Conservation (phyloP, 306 rosid genomes). For the Calophaca sinica region DNA sequence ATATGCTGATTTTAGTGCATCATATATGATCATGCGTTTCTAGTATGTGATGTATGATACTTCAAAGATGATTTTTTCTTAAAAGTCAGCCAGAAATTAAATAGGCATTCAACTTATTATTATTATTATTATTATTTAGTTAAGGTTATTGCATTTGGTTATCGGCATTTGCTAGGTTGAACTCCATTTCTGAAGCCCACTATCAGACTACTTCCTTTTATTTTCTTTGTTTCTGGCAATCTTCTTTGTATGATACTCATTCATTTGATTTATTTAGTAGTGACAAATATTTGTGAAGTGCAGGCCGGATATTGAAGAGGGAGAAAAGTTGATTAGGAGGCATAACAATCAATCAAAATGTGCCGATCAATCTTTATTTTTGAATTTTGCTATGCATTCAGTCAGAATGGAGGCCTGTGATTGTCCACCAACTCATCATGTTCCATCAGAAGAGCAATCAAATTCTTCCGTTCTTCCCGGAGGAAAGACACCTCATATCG, state of each 20-base stretch:
- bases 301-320: constrained; percentile 95
- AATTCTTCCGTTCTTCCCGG: constrained; percentile 80
- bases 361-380: constrained; percentile 85
- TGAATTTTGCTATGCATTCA: constrained; percentile 98
- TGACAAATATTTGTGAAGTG: constrained; percentile 46
- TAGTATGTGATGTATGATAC: constrained; percentile 6
- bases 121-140: not conserved
- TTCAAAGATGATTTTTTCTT: constrained; percentile 23
- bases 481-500: constrained; percentile 63
- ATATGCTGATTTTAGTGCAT: constrained; percentile 35
- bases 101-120: constrained; percentile 6
- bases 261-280: constrained; percentile 19
- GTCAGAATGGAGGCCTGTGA: constrained; percentile 99
- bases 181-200: constrained; percentile 39
- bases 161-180: constrained; percentile 30
- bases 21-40: constrained; percentile 18
- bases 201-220: not conserved
- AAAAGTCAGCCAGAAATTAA: constrained; percentile 19
- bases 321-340: constrained; percentile 88
- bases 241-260: constrained; percentile 15
- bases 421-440: constrained; percentile 86
- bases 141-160: constrained; percentile 20
- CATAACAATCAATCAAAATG: constrained; percentile 84
- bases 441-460: constrained; percentile 64
- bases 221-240: not conserved